A percentile compares a stretch with the other conserved stretches of the same genome.
Evolutionary conservation across 768 basidiomycete genomes (phyloP).

Genomic region (Suillus americanus): DNA sequence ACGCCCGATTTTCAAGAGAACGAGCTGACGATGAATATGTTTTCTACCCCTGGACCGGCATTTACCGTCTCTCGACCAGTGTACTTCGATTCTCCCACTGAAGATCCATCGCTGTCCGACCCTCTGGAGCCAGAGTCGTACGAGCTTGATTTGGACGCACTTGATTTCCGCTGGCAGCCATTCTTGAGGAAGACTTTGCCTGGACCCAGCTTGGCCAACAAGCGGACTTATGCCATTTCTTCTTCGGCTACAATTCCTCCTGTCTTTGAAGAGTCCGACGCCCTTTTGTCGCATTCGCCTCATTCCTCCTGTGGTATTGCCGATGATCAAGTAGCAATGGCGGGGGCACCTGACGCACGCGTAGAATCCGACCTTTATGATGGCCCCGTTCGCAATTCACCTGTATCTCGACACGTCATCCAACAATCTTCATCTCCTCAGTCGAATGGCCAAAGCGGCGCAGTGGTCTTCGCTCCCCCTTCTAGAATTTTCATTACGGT

Average conservation of each 20-base stretch:
- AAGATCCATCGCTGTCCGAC: constrained; percentile 44
- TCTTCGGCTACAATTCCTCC: neutral
- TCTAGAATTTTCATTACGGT: constrained; percentile 18
- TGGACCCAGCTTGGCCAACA: neutral
- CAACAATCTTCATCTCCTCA: neutral
- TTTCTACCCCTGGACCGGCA: constrained; percentile 51
- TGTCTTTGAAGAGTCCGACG: neutral
- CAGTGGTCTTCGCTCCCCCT: constrained; percentile 18
- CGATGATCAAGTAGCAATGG: neutral
- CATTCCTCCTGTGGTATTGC: neutral
- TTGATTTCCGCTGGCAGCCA: constrained; percentile 59
- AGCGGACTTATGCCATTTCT: neutral
- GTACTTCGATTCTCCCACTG: constrained; percentile 53
- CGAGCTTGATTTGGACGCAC: constrained; percentile 36
- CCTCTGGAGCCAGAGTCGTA: constrained; percentile 37
- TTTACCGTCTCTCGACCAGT: constrained; percentile 32
- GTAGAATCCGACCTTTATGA: neutral
- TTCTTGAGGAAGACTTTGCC: constrained; percentile 35
- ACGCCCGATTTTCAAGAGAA: neutral
- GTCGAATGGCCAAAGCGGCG: neutral
- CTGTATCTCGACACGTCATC: neutral
- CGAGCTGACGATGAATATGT: constrained; percentile 24
- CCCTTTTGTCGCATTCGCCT: neutral
- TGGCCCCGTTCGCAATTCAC: neutral
- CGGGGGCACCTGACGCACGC: neutral